Evolutionary conservation across 129 eudicot genomes (phyloP).

Genomic region (Flaveria trinervia): DNA sequence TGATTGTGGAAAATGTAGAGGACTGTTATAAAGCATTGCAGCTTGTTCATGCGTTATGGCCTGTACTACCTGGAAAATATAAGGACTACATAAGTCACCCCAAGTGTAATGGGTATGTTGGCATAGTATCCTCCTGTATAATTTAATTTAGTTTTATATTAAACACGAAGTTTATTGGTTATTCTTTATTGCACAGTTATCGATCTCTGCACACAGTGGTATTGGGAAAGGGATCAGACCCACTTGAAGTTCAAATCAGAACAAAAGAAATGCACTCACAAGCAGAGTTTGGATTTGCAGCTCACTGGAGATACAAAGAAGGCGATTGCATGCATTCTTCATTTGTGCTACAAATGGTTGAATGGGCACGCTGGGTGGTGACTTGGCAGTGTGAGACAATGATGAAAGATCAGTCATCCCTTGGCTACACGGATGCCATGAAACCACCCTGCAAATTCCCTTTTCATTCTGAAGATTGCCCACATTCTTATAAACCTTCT

Average conservation of each 20-base stretch:
- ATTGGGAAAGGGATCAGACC: slow-evolving; percentile 64
- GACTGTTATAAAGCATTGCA: slow-evolving; percentile 85
- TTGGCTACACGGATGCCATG: slow-evolving; percentile 43
- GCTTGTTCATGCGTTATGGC: slow-evolving; percentile 73
- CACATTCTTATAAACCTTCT: slow-evolving; percentile 62
- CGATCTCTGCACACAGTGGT: slow-evolving; percentile 93
- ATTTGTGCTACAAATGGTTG: slow-evolving; percentile 91
- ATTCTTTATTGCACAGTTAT: slow-evolving; percentile 48
- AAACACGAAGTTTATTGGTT: neutral
- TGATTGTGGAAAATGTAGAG: slow-evolving; percentile 84
- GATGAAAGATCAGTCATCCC: slow-evolving; percentile 51
- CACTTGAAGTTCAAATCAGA: slow-evolving; percentile 93
- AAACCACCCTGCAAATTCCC: slow-evolving; percentile 82
- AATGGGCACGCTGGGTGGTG: slow-evolving; percentile 97
- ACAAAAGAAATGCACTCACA: slow-evolving; percentile 89
- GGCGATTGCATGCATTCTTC: slow-evolving; percentile 72
- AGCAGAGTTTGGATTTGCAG: slow-evolving; percentile 97
- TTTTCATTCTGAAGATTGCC: slow-evolving; percentile 76
- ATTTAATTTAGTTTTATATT: neutral
- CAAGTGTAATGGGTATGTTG: slow-evolving; percentile 71
- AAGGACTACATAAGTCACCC: slow-evolving; percentile 85
- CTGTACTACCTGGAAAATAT: slow-evolving; percentile 84
- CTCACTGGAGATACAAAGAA: slow-evolving; percentile 99
- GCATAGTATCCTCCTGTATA: neutral
- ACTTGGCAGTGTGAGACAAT: slow-evolving; percentile 94